phyloP scores from a whole-genome alignment of 2,329 filamentous ascomycete species.

The Diaporthe vexans region DNA sequence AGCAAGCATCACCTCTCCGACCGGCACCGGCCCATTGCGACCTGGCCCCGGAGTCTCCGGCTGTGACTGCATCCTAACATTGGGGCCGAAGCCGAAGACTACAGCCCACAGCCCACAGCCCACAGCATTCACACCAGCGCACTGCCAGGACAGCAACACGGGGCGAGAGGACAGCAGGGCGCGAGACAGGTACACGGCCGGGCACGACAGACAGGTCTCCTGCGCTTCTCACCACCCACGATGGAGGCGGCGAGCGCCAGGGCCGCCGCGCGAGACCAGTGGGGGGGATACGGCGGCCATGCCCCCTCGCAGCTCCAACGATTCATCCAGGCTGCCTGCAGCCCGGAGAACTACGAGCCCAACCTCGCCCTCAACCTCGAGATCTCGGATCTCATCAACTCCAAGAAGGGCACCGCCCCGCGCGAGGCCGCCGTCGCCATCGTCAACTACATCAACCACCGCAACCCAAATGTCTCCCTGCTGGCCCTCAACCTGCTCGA shows the following conservation, averaged over 20 bases:
- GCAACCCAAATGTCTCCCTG: slow-evolving; percentile 94
- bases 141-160: not conserved
- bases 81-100: slow-evolving; percentile 1
- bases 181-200: slow-evolving; percentile 27
- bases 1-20: slow-evolving; percentile 10
- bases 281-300: slow-evolving; percentile 80
- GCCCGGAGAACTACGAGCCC: slow-evolving; percentile 97
- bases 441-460: slow-evolving; percentile 94
- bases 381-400: slow-evolving; percentile 96
- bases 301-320: slow-evolving; percentile 90
- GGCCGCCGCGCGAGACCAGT: slow-evolving; percentile 95
- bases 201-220: slow-evolving; percentile 2
- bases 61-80: slow-evolving; percentile 18
- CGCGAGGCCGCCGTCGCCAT: slow-evolving; percentile 95
- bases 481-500: slow-evolving; percentile 93
- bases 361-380: slow-evolving; percentile 97
- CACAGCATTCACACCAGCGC: not conserved
- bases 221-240: slow-evolving; percentile 45
- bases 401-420: slow-evolving; percentile 95
- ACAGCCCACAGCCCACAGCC: no score
- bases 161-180: slow-evolving; percentile 23
- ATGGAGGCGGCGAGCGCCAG: slow-evolving; percentile 98
- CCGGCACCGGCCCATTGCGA: not conserved
- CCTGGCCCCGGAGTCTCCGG: slow-evolving; percentile 1
- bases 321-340: slow-evolving; percentile 96